phyloP scores from a whole-genome alignment of 2,329 filamentous ascomycete genomes.

The Emergomyces pasteurianus region DNA sequence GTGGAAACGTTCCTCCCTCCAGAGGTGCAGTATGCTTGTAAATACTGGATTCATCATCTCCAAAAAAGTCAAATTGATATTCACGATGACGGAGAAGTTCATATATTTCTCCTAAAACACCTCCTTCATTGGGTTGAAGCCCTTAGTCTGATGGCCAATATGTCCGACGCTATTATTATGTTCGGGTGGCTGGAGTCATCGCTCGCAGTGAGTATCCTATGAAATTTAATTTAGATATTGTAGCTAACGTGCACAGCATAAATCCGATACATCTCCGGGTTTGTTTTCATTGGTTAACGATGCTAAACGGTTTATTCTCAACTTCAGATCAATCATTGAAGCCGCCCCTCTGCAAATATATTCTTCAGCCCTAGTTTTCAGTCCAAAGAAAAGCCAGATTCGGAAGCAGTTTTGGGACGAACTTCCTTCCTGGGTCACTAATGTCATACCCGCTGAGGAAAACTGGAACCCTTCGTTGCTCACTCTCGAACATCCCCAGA shows the following conservation, averaged over 20 bases:
- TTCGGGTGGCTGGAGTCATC: too few species aligned
- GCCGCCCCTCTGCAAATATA: background rate
- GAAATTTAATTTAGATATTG: too few species aligned
- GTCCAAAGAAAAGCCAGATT: background rate
- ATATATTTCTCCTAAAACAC: background rate
- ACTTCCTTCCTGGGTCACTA: background rate
- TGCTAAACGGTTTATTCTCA: background rate
- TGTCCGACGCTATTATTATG: slow-evolving; percentile 12
- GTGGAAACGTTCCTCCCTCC: background rate
- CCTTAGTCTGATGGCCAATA: slow-evolving; percentile 13
- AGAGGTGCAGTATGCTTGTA: slow-evolving; percentile 1
- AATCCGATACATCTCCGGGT: background rate
- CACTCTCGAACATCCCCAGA: background rate
- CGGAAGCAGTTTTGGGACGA: background rate
- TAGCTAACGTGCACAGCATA: background rate
- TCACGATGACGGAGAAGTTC: background rate
- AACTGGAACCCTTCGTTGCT: background rate
- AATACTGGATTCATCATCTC: background rate
- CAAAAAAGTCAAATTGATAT: background rate
- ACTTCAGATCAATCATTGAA: background rate
- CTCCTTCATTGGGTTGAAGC: slow-evolving; percentile 2
- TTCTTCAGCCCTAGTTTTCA: background rate
- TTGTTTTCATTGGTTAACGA: background rate
- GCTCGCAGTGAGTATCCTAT: background rate
- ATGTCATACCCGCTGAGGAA: background rate